Conservation (phyloP, 441 rosid species). For the Francoa sonchifolia region DNA sequence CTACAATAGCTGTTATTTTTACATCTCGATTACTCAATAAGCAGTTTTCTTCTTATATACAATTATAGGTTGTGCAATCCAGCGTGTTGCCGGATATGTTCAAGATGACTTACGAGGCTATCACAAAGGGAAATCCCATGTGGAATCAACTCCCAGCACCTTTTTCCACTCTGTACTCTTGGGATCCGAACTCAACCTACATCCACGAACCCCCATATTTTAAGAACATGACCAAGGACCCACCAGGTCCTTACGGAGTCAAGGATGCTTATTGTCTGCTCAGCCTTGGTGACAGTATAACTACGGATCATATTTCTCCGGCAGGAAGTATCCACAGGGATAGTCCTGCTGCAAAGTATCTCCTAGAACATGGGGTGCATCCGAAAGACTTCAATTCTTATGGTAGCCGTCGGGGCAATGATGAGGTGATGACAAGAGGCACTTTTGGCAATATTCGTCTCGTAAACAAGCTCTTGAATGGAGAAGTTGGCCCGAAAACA, state of each 20-base stretch:
- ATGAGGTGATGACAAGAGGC: constrained; percentile 7
- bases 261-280: constrained; percentile 54
- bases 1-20: background rate
- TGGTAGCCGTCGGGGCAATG: background rate
- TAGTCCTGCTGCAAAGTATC: constrained; percentile 7
- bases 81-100: constrained; percentile 52
- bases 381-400: constrained; percentile 7
- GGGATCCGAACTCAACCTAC: constrained; percentile 49
- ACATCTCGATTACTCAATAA: background rate
- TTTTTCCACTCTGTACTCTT: constrained; percentile 28
- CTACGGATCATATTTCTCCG: constrained; percentile 58
- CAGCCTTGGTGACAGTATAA: constrained; percentile 50
- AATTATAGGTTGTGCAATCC: constrained; percentile 32
- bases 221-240: constrained; percentile 37
- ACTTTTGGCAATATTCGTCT: constrained; percentile 9
- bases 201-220: constrained; percentile 57
- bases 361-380: constrained; percentile 1
- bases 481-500: no score
- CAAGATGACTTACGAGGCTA: constrained; percentile 37
- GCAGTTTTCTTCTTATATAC: background rate
- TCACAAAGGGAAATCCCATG: constrained; percentile 46
- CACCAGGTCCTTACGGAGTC: constrained; percentile 49
- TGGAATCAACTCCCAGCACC: no score
- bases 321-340: constrained; percentile 50
- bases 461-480: constrained; percentile 6